Evolutionary conservation across 2,329 filamentous ascomycete genomes (phyloP), one percentile per base, ranked within the genome.

Genomic region (Sporothrix brasiliensis): DNA sequence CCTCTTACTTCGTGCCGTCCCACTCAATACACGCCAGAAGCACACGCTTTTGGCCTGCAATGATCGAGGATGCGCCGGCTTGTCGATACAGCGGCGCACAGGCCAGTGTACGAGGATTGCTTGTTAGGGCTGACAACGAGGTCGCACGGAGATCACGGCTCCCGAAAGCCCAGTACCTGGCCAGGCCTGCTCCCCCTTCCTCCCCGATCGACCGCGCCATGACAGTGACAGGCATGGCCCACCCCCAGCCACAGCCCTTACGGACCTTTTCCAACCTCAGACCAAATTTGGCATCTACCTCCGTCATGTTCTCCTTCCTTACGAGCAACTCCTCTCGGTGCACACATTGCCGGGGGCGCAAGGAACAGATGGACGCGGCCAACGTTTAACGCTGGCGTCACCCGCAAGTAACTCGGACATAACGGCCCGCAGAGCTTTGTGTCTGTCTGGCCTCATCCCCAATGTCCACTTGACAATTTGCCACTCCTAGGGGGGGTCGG

Each of bases 251-350:
- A 54, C 65, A 47, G 21, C 65, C 50, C 13, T 54, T 11, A 54
- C 4, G 65, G 50, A 24, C 34, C 58, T 61, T 44, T 61, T n/a
- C 58, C 58, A 16, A 44, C 11, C 14, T 49, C n/a, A 44, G 60
- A 5, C 63, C 63, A 53, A 50, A 52, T 66, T 24, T 67, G 30
- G 24, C 24, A 50, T 52, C 16, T 49, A 24, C 24, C n/a, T 63
- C 44, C 27, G 16, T 19, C 39, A 21, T 21, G 30, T 24, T 27
- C 41, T 30, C 19, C 53, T 53, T 67, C 14, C 14, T 44, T 44
- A 54, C 65, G 65, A 67, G 65, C 65, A 67, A 21, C 66, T 56
- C 66, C 66, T 68, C 66, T 58, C 24, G 52, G 34, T 58, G 21
- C 27, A 30, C 19, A 24, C 47, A 16, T 52, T 30, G 47, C 27